Evolutionary conservation across 2,329 filamentous ascomycete species (phyloP), one percentile per base, ranked within the genome.

Genomic region (Cercospora janseana): DNA sequence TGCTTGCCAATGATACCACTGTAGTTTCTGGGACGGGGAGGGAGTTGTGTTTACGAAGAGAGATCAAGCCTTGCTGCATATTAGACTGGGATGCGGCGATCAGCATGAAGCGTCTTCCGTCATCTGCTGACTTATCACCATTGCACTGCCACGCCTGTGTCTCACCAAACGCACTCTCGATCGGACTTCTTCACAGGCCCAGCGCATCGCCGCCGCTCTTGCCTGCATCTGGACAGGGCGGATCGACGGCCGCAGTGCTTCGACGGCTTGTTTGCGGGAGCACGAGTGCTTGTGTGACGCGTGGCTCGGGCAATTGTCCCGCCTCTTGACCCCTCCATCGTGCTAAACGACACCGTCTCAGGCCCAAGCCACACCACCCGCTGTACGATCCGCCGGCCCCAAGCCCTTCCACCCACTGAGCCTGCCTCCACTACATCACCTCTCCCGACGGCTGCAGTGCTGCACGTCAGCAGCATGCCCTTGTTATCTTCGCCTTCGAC

Each of bases 1-100:
- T 26, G 26, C 16, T 34, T 50, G 43, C 42, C 29, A 21, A 56
- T 53, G 53, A 56, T 56, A 53, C 53, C 53, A 56, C 42, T 49
- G 46, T 43, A 53, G 49, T 42, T 43, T 29, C 28, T 26, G 49
- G 29, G 42, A 24, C 4, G 16, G 21, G 15, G 46, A 43, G 28
- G 21, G 37, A 31, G 26, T 18, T n/a, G 6, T 13, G 10, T 21
- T 18, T 18, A 20, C 10, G n/a, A 16, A 38, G 24, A 38, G 24
- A 21, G 18, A 38, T 38, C 24, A 38, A 21, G 21, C 13, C 34
- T n/a, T n/a, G n/a, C n/a, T 32, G 4, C 12, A n/a, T n/a, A 15
- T 32, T 32, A 28, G 26, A 28, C 12, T 6, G 26, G 38, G 21
- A 21, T 21, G 23, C 38, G 27, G 38, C 12, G 13, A 42, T 42